phyloP scores from a whole-genome alignment of 2,329 filamentous ascomycete genomes.

The Fusarium floridanum region DNA sequence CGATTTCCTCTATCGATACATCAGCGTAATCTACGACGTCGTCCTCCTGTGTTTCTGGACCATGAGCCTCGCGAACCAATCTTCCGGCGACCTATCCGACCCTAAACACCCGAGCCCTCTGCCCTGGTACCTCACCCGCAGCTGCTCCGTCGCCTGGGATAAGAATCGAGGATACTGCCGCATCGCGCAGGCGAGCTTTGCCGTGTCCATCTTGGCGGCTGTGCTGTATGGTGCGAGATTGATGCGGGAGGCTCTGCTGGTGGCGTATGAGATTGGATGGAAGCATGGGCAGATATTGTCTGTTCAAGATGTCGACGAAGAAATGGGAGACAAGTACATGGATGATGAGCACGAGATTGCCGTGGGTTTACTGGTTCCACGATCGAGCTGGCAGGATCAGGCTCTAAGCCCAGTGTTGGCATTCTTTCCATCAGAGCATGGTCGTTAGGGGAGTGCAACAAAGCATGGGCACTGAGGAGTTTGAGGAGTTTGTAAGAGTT shows the following conservation, averaged over 20 bases:
- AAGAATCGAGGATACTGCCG: constrained; percentile 32
- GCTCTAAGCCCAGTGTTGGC: constrained; percentile 50
- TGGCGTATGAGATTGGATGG: constrained; percentile 25
- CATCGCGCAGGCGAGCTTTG: constrained; percentile 40
- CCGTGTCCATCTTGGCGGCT: constrained; percentile 36
- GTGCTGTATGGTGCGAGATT: constrained; percentile 35
- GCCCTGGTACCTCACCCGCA: constrained; percentile 46
- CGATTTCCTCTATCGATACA: constrained; percentile 40
- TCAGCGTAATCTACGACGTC: constrained; percentile 47
- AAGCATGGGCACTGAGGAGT: background rate
- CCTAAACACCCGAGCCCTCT: constrained; percentile 37
- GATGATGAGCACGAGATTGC: constrained; percentile 9
- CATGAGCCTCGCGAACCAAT: constrained; percentile 38
- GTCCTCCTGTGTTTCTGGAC: constrained; percentile 47
- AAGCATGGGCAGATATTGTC: background rate
- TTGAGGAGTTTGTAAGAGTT: background rate
- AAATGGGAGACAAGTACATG: constrained; percentile 13
- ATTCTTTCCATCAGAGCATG: constrained; percentile 45
- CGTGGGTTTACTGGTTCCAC: background rate
- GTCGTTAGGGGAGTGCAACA: background rate
- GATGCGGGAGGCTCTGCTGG: constrained; percentile 20
- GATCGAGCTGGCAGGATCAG: constrained; percentile 13
- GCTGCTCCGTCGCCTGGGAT: constrained; percentile 35
- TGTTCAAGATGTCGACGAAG: background rate
- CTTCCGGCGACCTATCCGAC: constrained; percentile 44